Conservation (phyloP, 768 basidiomycete genomes). For the Boletus edulis region DNA sequence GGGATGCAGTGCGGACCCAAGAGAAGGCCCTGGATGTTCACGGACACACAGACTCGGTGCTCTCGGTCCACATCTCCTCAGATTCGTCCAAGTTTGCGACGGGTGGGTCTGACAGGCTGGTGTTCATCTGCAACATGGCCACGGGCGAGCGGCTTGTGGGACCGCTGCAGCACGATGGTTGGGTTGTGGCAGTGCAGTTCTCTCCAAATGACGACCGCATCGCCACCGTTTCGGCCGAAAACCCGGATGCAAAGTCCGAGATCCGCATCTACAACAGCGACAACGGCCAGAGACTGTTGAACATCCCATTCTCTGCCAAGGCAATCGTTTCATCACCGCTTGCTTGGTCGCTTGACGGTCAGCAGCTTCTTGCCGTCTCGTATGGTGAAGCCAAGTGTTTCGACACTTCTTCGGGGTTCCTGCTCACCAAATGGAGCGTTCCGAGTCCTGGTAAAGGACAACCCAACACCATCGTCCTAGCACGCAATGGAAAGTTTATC, state of each 20-base stretch:
- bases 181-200: background rate
- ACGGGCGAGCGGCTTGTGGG: background rate
- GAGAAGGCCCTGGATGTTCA: background rate
- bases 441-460: background rate
- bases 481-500: background rate
- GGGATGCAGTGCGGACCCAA: background rate
- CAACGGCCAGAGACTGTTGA: background rate
- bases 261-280: background rate
- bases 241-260: background rate
- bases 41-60: background rate
- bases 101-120: background rate
- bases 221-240: background rate
- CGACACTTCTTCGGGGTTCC: background rate
- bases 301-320: background rate
- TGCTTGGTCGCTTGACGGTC: background rate
- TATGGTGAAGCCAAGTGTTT: background rate
- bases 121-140: background rate
- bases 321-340: background rate
- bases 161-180: background rate
- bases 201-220: conserved; percentile 1
- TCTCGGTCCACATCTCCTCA: background rate
- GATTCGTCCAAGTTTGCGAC: background rate
- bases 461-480: background rate
- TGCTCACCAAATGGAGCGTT: background rate
- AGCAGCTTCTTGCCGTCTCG: background rate